Evolutionary conservation across 2,329 filamentous ascomycete genomes (phyloP).

Genomic region (Cercospora berteroae): DNA sequence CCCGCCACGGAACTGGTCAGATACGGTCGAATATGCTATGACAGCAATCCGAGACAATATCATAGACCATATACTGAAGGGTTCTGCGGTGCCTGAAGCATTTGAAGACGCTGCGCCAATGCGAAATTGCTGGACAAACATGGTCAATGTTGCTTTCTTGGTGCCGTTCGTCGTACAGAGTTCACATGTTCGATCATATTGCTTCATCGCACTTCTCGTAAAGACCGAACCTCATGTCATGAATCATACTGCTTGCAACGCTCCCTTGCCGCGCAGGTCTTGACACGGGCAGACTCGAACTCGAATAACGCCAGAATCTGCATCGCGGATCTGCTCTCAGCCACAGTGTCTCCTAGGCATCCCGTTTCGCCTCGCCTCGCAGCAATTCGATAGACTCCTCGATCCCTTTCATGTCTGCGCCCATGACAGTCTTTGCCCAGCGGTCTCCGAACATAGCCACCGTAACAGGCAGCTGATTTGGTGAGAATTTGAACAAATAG

Average conservation of each 20-base stretch:
- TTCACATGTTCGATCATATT: background rate
- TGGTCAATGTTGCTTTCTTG: background rate
- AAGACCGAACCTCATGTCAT: background rate
- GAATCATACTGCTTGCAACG: background rate
- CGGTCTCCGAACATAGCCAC: slow-evolving; percentile 22
- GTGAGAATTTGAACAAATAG: slow-evolving; percentile 27
- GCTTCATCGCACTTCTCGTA: background rate
- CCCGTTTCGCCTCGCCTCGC: slow-evolving; percentile 5
- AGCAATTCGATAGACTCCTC: slow-evolving; percentile 17
- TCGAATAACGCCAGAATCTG: background rate
- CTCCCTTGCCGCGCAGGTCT: background rate
- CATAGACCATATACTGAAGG: background rate
- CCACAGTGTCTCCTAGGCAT: background rate
- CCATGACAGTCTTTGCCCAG: slow-evolving; percentile 28
- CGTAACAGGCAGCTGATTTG: slow-evolving; percentile 27
- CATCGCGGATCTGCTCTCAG: background rate
- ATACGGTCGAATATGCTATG: background rate
- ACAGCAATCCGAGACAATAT: background rate
- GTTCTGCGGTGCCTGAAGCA: background rate
- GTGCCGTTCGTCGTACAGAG: background rate
- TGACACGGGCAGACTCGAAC: background rate
- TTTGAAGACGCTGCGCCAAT: background rate
- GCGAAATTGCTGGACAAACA: background rate
- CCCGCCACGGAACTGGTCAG: background rate
- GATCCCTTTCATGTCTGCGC: slow-evolving; percentile 13